Conservation (phyloP, 129 eudicot genomes). For the Deinandra increscens region DNA sequence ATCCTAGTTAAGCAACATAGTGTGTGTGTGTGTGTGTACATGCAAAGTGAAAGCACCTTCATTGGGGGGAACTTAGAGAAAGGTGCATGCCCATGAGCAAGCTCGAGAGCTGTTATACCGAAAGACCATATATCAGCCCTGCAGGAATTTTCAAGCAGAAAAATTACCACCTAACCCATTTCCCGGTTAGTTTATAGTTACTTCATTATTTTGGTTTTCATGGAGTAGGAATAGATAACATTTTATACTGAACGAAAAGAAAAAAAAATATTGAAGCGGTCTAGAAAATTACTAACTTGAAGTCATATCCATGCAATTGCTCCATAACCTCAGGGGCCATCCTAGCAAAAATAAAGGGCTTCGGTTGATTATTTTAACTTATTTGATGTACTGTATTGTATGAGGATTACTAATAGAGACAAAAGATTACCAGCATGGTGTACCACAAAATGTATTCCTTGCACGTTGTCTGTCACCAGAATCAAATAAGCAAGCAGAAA, state of each 20-base stretch:
- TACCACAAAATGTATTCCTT: constrained; percentile 55
- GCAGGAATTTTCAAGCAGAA: constrained; percentile 24
- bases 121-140: constrained; percentile 52
- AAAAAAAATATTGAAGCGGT: background rate
- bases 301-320: constrained; percentile 88
- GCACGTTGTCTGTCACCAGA: constrained; percentile 49
- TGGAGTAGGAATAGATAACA: background rate
- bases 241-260: background rate
- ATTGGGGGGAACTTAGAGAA: constrained; percentile 42
- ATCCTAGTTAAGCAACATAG: constrained; percentile 13
- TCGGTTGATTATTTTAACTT: background rate
- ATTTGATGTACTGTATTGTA: background rate
- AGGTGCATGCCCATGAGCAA: constrained; percentile 52
- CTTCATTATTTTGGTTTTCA: constrained; percentile 13
- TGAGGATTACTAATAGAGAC: constrained; percentile 10
- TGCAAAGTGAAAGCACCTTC: constrained; percentile 30
- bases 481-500: constrained; percentile 54
- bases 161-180: constrained; percentile 7
- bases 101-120: constrained; percentile 47
- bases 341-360: constrained; percentile 44
- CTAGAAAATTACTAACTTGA: constrained; percentile 58
- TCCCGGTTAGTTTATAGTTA: constrained; percentile 2
- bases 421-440: constrained; percentile 41
- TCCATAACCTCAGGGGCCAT: constrained; percentile 99
- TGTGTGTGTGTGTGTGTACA: background rate